Evolutionary conservation across 768 basidiomycete species (phyloP), one percentile per base, ranked within the genome.

Genomic region (Chlorophyllum brunneum): DNA sequence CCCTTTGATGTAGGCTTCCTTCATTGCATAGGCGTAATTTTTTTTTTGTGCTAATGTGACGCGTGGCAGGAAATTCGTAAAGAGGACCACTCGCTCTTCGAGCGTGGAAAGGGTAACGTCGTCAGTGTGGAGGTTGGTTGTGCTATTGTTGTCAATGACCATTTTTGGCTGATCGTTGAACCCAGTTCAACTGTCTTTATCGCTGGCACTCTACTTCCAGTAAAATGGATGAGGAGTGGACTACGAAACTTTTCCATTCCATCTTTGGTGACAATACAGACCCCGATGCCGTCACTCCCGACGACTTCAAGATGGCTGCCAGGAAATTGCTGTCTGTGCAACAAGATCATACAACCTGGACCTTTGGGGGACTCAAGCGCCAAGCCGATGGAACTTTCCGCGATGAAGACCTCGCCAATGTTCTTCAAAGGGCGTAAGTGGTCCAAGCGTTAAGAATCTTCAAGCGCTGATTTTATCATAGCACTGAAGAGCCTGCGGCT

Each of bases 161-260:
- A 50, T 18, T 38, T 33, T 29, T 58, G n/a, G 46, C 13, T 45
- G 39, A 23, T 4, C n/a, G 31, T 52, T 23, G 15, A 5, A 24
- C 41, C 8, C 33, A 88, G 85, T 92, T 92, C 72, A 92, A 92
- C 59, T 86, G 86, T 59, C 68, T 92, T 50, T 92, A 92, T 66
- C 80, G 87, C 16, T 75, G 91, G 91, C 91, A 93, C 40, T 85
- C 91, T 1, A 91, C 90, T 0, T 88, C 86, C 0, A 89, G 86
- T 38, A 59, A 62, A 13, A 74, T 77, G 48, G 90, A 92, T 48
- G 90, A 88, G 62, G 66, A 81, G 51, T 92, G 88, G 87, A 79
- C 83, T 2, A 60, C 68, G 30, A 24, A 61, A 16, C 65, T 81
- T 15, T 81, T 87, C 59, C 56, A 59, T 24, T 51, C 74, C 4